Conservation (phyloP, 2,329 filamentous ascomycete species). For the Ophiostoma sp. region DNA sequence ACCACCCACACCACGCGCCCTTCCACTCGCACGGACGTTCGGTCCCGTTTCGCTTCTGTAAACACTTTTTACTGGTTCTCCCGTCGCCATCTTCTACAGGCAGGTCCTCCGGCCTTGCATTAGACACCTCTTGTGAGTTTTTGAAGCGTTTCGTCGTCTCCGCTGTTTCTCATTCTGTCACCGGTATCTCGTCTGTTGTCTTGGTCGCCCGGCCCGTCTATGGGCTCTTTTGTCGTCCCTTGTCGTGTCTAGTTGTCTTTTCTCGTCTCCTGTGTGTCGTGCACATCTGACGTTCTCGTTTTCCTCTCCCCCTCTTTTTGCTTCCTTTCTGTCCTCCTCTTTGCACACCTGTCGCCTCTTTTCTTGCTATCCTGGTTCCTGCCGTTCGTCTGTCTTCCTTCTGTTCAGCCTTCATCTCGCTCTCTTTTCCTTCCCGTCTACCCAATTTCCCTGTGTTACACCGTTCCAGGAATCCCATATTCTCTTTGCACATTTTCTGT, state of each 20-base stretch:
- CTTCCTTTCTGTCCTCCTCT: background rate
- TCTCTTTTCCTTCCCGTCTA: background rate
- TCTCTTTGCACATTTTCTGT: background rate
- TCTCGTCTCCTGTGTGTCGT: background rate
- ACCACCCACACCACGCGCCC: background rate
- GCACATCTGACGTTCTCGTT: background rate
- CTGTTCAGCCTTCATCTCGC: conserved; percentile 8
- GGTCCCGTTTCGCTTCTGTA: conserved; percentile 20
- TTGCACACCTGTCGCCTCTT: background rate
- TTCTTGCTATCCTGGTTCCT: background rate
- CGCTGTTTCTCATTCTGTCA: conserved; percentile 13
- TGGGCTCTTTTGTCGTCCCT: background rate
- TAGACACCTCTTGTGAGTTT: conserved; percentile 11
- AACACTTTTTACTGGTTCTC: conserved; percentile 15
- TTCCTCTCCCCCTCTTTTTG: background rate
- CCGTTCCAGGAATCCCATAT: conserved; percentile 12
- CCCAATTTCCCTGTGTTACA: conserved; percentile 22
- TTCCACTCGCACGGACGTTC: conserved; percentile 18
- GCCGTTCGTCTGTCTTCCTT: background rate
- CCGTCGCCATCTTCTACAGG: background rate
- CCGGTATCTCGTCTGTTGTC: background rate
- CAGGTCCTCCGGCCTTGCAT: background rate
- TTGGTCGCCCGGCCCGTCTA: conserved; percentile 7
- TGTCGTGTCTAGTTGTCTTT: background rate
- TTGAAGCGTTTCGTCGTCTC: conserved; percentile 17